phyloP scores from a whole-genome alignment of 2,329 filamentous ascomycete genomes.

The Sphaerulina vaccinii region DNA sequence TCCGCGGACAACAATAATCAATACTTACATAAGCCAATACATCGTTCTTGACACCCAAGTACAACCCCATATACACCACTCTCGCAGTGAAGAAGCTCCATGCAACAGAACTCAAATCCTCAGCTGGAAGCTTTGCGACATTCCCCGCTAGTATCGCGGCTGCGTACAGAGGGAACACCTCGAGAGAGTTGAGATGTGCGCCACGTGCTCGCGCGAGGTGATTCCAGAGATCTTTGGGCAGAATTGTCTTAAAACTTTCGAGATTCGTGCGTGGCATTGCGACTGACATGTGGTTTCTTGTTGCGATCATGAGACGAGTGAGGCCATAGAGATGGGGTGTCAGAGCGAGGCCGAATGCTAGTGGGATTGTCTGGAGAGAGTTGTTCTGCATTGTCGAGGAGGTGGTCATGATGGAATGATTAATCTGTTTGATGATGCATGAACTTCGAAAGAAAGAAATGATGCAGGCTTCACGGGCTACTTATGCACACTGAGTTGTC shows the following conservation, averaged over 20 bases:
- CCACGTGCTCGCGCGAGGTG: constrained; percentile 28
- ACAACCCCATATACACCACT: constrained; percentile 27
- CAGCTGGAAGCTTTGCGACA: constrained; percentile 21
- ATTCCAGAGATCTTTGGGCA: constrained; percentile 27
- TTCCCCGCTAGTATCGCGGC: constrained; percentile 37
- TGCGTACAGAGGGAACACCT: constrained; percentile 43
- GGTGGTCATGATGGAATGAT: too few species aligned
- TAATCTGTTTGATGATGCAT: too few species aligned
- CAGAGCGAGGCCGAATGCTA: constrained; percentile 27
- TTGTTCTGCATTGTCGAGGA: too few species aligned
- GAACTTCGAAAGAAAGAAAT: too few species aligned
- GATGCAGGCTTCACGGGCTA: too few species aligned
- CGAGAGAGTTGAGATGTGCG: constrained; percentile 50
- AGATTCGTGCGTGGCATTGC: constrained; percentile 31
- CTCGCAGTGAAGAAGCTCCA: constrained; percentile 26
- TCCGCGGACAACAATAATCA: neutral
- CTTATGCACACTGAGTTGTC: too few species aligned
- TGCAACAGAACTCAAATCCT: constrained; percentile 26
- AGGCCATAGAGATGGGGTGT: constrained; percentile 29
- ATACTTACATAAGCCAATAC: constrained; percentile 21
- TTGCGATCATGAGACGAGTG: constrained; percentile 28
- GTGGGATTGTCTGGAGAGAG: constrained; percentile 11
- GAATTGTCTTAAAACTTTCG: constrained; percentile 28
- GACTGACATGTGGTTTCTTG: constrained; percentile 24
- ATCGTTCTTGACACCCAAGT: constrained; percentile 26